Evolutionary conservation across 768 basidiomycete genomes (phyloP), one percentile per base, ranked within the genome.

Genomic region (Suillus subluteus): DNA sequence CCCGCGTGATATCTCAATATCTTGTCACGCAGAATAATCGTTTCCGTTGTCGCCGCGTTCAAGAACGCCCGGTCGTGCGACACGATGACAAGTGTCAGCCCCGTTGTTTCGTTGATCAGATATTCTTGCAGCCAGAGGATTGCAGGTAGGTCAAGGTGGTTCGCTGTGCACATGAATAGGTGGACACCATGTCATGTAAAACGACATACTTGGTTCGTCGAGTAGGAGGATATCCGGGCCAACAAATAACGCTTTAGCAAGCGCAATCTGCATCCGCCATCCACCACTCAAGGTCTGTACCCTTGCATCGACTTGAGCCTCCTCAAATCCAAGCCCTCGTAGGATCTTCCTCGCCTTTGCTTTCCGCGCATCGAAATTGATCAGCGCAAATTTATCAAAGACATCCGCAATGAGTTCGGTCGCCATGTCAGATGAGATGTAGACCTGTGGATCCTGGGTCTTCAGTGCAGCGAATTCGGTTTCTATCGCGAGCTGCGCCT

Each of bases 21-120:
- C 65, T 81, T 79, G 58, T 87, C 78, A 6, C 87, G 82, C 46
- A 92, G 80, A n/a, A 86, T 80, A 40, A 91, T 83, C 0, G 85
- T 84, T 70, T 90, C 87, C 16, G 90, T 85, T 3, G 85, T 84
- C 38, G 90, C 83, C 8, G 79, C 76, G 68, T 89, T 83, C 35
- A 87, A 76, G 70, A 92, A 91, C 26, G 82, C 83, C 52, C 86
- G 85, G 73, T 91, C 90, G 69, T 91, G 90, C 0, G 89, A 85
- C 32, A 88, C 85, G 62, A 91, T 74, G 32, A 91, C 81, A n/a
- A 91, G 75, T 0, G 88, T 88, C 2, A 65, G 44, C 11, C 59
- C 67, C 52, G 82, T 75, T 23, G 73, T 71, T 59, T 80, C 75
- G 52, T 76, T 79, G 26, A 77, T 73, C 6, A 90, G 80, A 69